These are phyloP conservation scores for Lolium rigidum DNA, from an alignment of 176 grass and related monocot genomes.

Conservation along the genomic window DNA sequence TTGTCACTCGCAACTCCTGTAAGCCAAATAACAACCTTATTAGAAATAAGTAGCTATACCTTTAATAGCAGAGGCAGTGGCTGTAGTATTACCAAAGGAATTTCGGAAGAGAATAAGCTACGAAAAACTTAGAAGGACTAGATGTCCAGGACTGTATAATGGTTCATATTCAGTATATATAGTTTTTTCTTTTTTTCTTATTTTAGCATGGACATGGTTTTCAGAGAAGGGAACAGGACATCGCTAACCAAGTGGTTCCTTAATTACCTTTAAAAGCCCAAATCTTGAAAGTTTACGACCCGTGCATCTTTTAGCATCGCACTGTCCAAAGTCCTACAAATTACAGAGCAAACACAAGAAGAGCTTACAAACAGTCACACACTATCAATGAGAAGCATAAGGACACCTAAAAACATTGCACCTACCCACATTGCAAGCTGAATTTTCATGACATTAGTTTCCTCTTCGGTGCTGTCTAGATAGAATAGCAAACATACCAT, in stretches of 20 bases:
- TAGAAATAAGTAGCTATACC: conserved; percentile 8
- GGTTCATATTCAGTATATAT: background rate
- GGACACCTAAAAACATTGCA: conserved; percentile 15
- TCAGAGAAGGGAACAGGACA: background rate
- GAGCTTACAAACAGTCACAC: background rate
- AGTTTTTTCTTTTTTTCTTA: background rate
- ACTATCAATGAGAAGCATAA: background rate
- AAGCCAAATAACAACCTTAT: conserved; percentile 35
- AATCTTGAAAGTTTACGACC: conserved; percentile 97
- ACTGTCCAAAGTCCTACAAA: conserved; percentile 90
- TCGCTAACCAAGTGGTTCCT: background rate
- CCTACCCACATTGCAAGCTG: conserved; percentile 99
- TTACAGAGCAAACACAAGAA: conserved; percentile 20
- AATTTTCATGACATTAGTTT: conserved; percentile 62
- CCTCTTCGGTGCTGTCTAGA: conserved; percentile 56
- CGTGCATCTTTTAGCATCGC: conserved; percentile 90
- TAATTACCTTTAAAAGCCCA: conserved; percentile 74
- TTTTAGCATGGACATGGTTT: conserved; percentile 6
- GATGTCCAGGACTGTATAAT: background rate
- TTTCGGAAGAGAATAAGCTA: background rate
- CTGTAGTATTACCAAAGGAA: background rate
- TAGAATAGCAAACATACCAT: conserved; percentile 25
- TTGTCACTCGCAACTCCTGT: conserved; percentile 88
- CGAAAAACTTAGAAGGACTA: background rate
- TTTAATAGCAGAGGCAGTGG: background rate